Evolutionary conservation across 257 asterid species (phyloP), one percentile per base, ranked within the genome.

Genomic region (Ehretia macrophylla): DNA sequence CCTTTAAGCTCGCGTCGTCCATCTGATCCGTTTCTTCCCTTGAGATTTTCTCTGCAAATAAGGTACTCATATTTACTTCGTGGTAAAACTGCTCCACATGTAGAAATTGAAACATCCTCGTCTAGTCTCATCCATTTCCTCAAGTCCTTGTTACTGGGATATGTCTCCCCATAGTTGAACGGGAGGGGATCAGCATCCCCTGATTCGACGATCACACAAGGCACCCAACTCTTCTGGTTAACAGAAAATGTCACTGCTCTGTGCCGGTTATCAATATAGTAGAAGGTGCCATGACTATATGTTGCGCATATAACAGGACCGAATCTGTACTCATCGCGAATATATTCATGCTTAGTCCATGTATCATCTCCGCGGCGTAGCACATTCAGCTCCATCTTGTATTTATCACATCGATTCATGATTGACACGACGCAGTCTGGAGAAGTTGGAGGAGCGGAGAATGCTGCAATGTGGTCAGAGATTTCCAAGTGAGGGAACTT

Each of bases 401-500:
- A 2, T 42, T 11, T 11, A 10, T 42, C 47, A 42, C 16, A 11
- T 42, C 8, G 12, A 10, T 27, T 27, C 4, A 42, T 14, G 1
- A 42, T 42, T 2, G 47, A 3, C 16, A 42, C 16, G 16, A 10
- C 16, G 47, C 14, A 42, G 47, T 42, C 47, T 14, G 47, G 16
- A 14, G 47, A 42, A 42, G 16, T 14, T 10, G 47, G 47, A 69
- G 72, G 4, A 14, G 63, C 49, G 0, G 80, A 61, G 47, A 75
- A 71, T 8, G 60, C 65, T 0, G 63, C 81, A 8, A 59, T 53
- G 9, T 37, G 66, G 4, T 48, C 37, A 11, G 74, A 59, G 13
- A 67, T 55, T 11, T 63, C 74, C 14, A 58, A 11, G 44, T 51
- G 60, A 32, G 72, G 77, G 37, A 67, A 50, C 10, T 9, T 21